These are phyloP conservation scores for Podaxis sp. DNA, from an alignment of 768 basidiomycete genomes.

Conservation along the genomic window DNA sequence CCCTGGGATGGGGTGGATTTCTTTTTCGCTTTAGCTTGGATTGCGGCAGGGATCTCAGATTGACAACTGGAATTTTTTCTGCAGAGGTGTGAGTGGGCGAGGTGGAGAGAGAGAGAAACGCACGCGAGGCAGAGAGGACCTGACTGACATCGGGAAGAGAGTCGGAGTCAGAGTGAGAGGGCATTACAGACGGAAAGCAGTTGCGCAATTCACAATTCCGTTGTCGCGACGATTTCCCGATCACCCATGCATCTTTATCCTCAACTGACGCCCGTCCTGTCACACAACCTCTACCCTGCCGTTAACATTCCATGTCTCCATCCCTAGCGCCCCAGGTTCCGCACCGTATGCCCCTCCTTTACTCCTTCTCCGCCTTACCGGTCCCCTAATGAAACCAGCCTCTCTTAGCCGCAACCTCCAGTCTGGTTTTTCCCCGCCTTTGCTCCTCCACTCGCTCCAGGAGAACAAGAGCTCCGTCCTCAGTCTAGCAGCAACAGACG, in stretches of 20 bases:
- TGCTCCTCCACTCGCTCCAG: conserved; percentile 67
- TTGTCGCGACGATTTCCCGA: background rate
- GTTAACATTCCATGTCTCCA: background rate
- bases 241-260: conserved; percentile 3
- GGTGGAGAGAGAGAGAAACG: background rate
- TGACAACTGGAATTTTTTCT: background rate
- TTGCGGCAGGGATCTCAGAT: background rate
- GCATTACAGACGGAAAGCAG: background rate
- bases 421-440: conserved; percentile 40
- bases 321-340: conserved; percentile 12
- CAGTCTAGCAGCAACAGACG: conserved; percentile 69
- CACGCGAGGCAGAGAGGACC: background rate
- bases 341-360: conserved; percentile 18
- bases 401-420: conserved; percentile 61
- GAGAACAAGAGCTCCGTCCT: conserved; percentile 71
- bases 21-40: background rate
- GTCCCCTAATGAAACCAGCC: conserved; percentile 35
- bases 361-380: background rate
- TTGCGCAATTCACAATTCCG: background rate
- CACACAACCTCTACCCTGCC: background rate
- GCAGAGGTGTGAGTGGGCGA: background rate
- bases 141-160: background rate
- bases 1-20: background rate
- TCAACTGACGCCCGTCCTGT: background rate
- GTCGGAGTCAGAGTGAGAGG: conserved; percentile 12